Percentiles rank a stretch among this genome's conserved stretches.
Conservation (phyloP, 1,139 yeast species). For the Suhomyces atakaporum region DNA sequence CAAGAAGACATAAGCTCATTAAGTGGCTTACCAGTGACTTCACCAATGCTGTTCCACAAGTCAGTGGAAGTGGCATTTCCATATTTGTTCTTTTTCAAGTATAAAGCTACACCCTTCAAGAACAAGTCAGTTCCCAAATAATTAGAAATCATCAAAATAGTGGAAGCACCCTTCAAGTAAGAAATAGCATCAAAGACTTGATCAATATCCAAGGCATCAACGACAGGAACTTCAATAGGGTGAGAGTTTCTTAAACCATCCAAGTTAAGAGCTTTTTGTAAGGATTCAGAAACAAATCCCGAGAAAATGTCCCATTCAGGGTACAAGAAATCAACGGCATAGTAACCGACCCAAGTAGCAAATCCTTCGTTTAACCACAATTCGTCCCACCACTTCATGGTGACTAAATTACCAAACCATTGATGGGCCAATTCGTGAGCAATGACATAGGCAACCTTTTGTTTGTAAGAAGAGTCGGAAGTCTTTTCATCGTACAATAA, state of each 20-base stretch:
- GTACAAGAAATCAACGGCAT: conserved; percentile 70
- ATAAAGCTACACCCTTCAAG: conserved; percentile 70
- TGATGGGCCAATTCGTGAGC: conserved; percentile 92
- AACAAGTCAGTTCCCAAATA: conserved; percentile 68
- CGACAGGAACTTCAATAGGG: conserved; percentile 85
- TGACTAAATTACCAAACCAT: conserved; percentile 90
- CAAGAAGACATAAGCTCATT: conserved; percentile 73
- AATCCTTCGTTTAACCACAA: conserved; percentile 90
- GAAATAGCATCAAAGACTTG: conserved; percentile 86
- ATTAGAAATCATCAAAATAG: conserved; percentile 68
- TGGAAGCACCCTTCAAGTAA: conserved; percentile 79
- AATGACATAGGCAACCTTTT: conserved; percentile 83
- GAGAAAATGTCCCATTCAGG: conserved; percentile 91
- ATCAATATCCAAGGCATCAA: conserved; percentile 77
- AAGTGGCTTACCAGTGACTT: conserved; percentile 75
- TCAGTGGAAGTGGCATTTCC: conserved; percentile 79
- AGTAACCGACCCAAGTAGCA: conserved; percentile 87
- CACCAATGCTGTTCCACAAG: conserved; percentile 75
- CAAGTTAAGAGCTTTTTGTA: conserved; percentile 68
- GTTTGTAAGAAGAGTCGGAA: conserved; percentile 67
- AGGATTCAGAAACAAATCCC: conserved; percentile 64
- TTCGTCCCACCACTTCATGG: conserved; percentile 97
- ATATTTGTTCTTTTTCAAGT: conserved; percentile 68
- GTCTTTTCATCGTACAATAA: conserved; percentile 65
- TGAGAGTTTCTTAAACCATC: conserved; percentile 79